Evolutionary conservation across 192 early-diverging fungal genomes (phyloP).

Genomic region (Backusella psychrophila): DNA sequence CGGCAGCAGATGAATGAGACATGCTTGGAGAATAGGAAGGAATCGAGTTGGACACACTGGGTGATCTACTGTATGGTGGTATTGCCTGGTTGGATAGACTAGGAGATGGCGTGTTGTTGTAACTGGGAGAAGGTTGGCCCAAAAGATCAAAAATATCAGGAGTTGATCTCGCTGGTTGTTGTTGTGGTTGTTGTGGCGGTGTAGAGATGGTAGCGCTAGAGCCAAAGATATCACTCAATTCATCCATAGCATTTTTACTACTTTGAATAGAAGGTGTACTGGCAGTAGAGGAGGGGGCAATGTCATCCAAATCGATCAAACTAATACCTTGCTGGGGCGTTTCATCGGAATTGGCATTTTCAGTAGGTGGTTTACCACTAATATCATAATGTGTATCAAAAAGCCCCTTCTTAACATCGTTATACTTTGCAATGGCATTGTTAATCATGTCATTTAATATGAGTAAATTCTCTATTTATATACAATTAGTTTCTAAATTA

Average conservation of each 20-base stretch:
- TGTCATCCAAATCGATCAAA: constrained; percentile 44
- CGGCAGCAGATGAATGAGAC: background rate
- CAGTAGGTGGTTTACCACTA: background rate
- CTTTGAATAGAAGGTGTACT: background rate
- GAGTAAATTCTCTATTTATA: background rate
- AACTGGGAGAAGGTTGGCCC: background rate
- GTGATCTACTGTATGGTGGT: background rate
- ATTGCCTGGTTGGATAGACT: background rate
- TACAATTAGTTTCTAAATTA: background rate
- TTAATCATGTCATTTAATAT: constrained; percentile 74
- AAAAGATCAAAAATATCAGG: constrained; percentile 9
- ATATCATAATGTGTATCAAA: constrained; percentile 37
- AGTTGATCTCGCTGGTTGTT: background rate
- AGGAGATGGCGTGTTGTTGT: background rate
- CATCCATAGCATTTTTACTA: constrained; percentile 11
- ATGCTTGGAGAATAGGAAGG: background rate
- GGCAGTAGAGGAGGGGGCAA: constrained; percentile 8
- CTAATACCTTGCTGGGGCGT: constrained; percentile 26
- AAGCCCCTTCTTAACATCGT: constrained; percentile 47
- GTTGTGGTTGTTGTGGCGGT: background rate
- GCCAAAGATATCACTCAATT: constrained; percentile 20
- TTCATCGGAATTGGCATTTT: background rate
- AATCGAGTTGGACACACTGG: background rate
- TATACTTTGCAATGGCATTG: constrained; percentile 68
- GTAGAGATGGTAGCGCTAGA: background rate